phyloP scores from a whole-genome alignment of 2,329 filamentous ascomycete species.

The Venturia aucupariae region DNA sequence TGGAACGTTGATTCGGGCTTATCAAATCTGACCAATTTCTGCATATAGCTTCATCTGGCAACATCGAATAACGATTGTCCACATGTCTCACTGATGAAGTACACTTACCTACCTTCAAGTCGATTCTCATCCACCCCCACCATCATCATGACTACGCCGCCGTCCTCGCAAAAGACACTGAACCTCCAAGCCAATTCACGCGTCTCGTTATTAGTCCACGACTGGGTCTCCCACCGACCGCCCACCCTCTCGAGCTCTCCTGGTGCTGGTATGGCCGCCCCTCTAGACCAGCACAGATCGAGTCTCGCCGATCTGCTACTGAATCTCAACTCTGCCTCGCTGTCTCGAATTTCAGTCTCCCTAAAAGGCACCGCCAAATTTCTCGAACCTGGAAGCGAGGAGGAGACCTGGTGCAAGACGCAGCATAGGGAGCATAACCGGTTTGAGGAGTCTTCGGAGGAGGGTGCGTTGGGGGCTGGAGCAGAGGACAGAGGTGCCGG shows the following conservation, averaged over 20 bases:
- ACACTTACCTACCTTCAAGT: constrained; percentile 77
- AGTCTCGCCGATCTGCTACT: constrained; percentile 68
- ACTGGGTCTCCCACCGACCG: constrained; percentile 92
- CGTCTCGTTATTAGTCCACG: constrained; percentile 91
- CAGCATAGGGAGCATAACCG: constrained; percentile 89
- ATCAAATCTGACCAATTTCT: background rate
- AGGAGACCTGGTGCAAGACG: constrained; percentile 76
- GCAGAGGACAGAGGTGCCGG: constrained; percentile 41
- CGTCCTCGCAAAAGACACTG: constrained; percentile 66
- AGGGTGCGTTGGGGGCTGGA: constrained; percentile 27
- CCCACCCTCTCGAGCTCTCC: constrained; percentile 56
- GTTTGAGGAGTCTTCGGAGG: constrained; percentile 44
- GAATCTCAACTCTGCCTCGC: constrained; percentile 80
- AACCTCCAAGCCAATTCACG: constrained; percentile 78
- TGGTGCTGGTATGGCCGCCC: constrained; percentile 26
- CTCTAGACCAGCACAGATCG: constrained; percentile 40
- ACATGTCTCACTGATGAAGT: constrained; percentile 97
- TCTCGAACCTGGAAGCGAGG: constrained; percentile 61
- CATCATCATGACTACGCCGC: constrained; percentile 88
- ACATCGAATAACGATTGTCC: constrained; percentile 77
- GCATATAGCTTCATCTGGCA: constrained; percentile 75
- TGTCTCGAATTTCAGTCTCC: constrained; percentile 83
- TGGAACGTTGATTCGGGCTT: constrained; percentile 10
- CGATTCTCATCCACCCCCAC: constrained; percentile 57
- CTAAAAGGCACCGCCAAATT: constrained; percentile 83